These are phyloP conservation scores for Ganoderma multipileum DNA, from an alignment of 1,284 basidiomycete genomes.

Conservation along the genomic window DNA sequence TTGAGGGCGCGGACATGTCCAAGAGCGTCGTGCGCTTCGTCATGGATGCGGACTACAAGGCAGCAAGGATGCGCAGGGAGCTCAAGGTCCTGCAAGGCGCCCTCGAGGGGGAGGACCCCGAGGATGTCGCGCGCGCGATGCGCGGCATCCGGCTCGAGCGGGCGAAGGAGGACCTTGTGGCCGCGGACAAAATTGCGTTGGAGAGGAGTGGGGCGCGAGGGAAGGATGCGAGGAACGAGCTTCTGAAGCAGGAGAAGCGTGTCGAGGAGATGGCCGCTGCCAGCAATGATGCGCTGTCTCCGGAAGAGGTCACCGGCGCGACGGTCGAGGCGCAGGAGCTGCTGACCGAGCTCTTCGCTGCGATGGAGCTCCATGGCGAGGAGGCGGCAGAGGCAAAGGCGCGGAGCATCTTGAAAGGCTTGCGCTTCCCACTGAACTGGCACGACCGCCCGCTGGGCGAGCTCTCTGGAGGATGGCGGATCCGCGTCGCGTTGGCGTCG, in stretches of 20 bases:
- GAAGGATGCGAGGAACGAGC: conserved; percentile 54
- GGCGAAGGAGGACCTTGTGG: conserved; percentile 47
- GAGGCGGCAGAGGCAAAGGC: conserved; percentile 62
- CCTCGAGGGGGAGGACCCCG: conserved; percentile 28
- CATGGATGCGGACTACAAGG: conserved; percentile 28
- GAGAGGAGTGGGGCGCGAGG: conserved; percentile 65
- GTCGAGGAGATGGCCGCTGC: conserved; percentile 39
- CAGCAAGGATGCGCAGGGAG: conserved; percentile 24
- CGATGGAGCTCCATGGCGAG: conserved; percentile 28
- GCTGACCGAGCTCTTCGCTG: conserved; percentile 27
- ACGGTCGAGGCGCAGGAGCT: conserved; percentile 27
- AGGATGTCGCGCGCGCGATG: conserved; percentile 29
- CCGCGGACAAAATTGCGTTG: conserved; percentile 60
- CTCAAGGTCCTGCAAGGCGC: conserved; percentile 26
- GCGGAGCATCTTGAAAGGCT: conserved; percentile 61
- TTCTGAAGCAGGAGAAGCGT: conserved; percentile 54
- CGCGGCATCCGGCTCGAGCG: conserved; percentile 35
- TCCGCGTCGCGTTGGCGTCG: conserved; percentile 76
- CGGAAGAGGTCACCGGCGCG: conserved; percentile 30
- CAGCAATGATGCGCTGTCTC: conserved; percentile 16
- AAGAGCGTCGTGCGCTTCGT: conserved; percentile 26
- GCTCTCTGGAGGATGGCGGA: conserved; percentile 77
- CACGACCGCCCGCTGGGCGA: conserved; percentile 53
- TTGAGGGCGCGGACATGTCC: conserved; percentile 30
- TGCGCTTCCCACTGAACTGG: conserved; percentile 67